Percentiles rank a stretch among this genome's conserved stretches.
Conservation (phyloP, 2,329 filamentous ascomycete species). For the Penicillium paneum region DNA sequence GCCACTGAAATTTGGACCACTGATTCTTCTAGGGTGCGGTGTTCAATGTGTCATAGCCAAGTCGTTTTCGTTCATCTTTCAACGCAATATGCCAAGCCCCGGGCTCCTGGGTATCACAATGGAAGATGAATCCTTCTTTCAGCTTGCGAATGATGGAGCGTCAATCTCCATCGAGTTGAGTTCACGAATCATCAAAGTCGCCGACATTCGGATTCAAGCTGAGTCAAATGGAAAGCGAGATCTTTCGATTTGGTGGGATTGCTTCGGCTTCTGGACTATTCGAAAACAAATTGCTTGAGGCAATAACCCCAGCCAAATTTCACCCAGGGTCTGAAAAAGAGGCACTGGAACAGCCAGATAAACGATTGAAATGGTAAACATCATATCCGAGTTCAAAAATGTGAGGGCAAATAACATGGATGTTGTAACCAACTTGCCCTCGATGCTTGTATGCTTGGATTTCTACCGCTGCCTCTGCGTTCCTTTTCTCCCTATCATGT, state of each 20-base stretch:
- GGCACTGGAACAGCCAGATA: not conserved
- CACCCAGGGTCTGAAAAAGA: too few relatives aligned
- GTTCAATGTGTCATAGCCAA: conserved; percentile 46
- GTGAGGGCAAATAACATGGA: too few relatives aligned
- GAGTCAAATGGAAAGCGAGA: conserved; percentile 40
- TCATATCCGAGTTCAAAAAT: not conserved
- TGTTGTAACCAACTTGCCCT: too few relatives aligned
- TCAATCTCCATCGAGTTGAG: conserved; percentile 40
- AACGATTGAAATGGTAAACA: not conserved
- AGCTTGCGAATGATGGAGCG: conserved; percentile 33
- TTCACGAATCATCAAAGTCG: conserved; percentile 20
- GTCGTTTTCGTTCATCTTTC: conserved; percentile 49
- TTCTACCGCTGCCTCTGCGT: not conserved
- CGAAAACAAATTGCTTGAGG: conserved; percentile 36
- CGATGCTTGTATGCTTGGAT: not conserved
- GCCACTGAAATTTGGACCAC: not conserved
- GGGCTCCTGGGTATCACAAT: conserved; percentile 47
- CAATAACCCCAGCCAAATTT: conserved; percentile 10
- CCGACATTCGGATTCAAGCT: conserved; percentile 34
- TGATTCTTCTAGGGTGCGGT: conserved; percentile 13
- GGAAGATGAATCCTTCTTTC: conserved; percentile 40
- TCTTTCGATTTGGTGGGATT: conserved; percentile 40
- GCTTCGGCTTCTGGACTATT: conserved; percentile 41
- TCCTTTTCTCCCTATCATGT: not conserved
- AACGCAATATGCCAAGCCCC: conserved; percentile 46